A percentile compares a stretch with the other conserved stretches of the same genome.
Evolutionary conservation across 2,329 filamentous ascomycete species (phyloP).

Genomic region (Pezicula neosporulosa): DNA sequence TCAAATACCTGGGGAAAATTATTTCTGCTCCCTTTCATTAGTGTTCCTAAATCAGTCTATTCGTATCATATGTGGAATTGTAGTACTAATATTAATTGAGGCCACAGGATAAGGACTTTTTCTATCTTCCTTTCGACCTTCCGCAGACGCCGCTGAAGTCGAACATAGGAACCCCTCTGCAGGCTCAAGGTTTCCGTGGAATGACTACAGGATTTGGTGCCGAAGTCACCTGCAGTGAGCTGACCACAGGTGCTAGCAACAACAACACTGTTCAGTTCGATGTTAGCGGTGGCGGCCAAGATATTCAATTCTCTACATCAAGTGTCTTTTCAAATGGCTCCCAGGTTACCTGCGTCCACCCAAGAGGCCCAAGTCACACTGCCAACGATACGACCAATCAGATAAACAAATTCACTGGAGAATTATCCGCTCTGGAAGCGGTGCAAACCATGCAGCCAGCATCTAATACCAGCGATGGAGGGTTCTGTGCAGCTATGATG

Average conservation of each 20-base stretch:
- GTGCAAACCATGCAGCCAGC: slow-evolving; percentile 5
- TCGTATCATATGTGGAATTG: too few species aligned
- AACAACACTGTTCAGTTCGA: not conserved
- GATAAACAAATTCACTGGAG: not conserved
- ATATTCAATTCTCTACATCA: not conserved
- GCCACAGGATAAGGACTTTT: slow-evolving; percentile 32
- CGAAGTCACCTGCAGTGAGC: slow-evolving; percentile 27
- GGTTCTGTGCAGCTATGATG: slow-evolving; percentile 7
- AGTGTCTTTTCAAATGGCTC: slow-evolving; percentile 8
- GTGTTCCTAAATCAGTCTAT: too few species aligned
- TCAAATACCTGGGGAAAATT: too few species aligned
- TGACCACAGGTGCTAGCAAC: slow-evolving; percentile 13
- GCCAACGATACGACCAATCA: slow-evolving; percentile 1
- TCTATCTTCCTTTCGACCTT: slow-evolving; percentile 43
- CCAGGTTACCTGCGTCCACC: slow-evolving; percentile 1
- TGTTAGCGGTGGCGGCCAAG: not conserved
- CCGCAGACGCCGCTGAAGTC: not conserved
- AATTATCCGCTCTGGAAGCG: slow-evolving; percentile 4
- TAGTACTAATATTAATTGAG: too few species aligned
- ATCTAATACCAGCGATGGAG: not conserved
- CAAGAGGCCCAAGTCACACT: not conserved
- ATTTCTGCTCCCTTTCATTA: too few species aligned
- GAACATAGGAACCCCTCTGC: not conserved
- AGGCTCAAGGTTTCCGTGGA: slow-evolving; percentile 16
- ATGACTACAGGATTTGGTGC: slow-evolving; percentile 32